phyloP scores from a whole-genome alignment of 2,329 filamentous ascomycete species.

The Arthrobotrys conoides region DNA sequence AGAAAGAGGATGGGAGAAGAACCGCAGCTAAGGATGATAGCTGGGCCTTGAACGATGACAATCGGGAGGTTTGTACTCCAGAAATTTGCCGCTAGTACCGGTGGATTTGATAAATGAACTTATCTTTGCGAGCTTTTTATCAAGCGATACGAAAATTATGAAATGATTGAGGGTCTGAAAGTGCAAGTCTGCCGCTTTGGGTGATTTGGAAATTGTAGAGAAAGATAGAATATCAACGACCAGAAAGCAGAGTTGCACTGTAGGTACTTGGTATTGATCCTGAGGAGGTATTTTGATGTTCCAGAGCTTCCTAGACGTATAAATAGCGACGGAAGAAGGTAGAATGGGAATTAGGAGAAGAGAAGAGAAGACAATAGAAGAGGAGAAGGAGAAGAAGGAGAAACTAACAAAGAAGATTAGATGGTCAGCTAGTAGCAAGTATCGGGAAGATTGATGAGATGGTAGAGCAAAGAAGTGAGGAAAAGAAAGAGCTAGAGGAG shows the following conservation, averaged over 20 bases:
- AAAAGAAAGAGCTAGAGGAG: not conserved
- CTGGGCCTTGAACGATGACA: conserved; percentile 31
- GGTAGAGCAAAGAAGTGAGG: not conserved
- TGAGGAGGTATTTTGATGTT: not conserved
- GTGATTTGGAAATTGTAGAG: not conserved
- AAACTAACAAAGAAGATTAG: not conserved
- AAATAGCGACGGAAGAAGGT: not conserved
- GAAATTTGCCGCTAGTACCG: conserved; percentile 1
- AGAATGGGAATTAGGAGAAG: not conserved
- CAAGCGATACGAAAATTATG: conserved; percentile 11
- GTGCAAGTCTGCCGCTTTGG: not conserved
- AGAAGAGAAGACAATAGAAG: not conserved
- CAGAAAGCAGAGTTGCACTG: not conserved
- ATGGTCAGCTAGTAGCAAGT: not conserved
- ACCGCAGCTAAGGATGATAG: conserved; percentile 39
- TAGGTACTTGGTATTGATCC: not conserved
- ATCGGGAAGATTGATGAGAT: not conserved
- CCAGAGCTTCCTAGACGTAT: conserved; percentile 7
- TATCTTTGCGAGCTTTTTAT: conserved; percentile 48
- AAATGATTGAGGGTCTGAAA: not conserved
- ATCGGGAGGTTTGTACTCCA: conserved; percentile 22
- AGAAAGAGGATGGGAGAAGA: not conserved
- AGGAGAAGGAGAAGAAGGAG: not conserved
- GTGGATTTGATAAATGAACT: conserved; percentile 42
- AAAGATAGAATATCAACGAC: not conserved